Evolutionary conservation across 1,284 basidiomycete genomes (phyloP).

Genomic region (Athelia psychrophila): DNA sequence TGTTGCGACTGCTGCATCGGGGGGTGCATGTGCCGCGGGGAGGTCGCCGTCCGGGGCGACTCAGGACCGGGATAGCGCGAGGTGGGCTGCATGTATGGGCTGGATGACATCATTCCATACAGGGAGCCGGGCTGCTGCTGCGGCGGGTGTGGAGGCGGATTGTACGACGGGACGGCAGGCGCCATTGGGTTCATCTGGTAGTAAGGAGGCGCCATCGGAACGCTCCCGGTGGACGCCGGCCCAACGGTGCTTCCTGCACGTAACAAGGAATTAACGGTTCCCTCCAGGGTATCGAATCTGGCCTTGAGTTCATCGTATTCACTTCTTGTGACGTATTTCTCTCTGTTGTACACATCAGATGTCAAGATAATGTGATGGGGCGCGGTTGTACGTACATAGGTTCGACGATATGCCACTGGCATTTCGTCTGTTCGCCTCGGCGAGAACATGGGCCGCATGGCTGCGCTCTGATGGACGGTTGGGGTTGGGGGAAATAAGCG

Average conservation of each 20-base stretch:
- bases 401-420: constrained; percentile 48
- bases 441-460: constrained; percentile 46
- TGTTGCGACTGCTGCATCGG: not conserved
- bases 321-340: constrained; percentile 45
- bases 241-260: not conserved
- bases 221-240: not conserved
- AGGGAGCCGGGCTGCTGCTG: not conserved
- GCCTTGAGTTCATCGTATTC: constrained; percentile 47
- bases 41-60: not conserved
- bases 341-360: constrained; percentile 14
- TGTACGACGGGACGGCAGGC: not conserved
- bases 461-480: constrained; percentile 22
- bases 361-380: constrained; percentile 4
- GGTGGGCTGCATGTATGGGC: not conserved
- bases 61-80: not conserved
- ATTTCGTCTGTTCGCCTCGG: constrained; percentile 45
- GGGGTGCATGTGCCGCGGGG: not conserved
- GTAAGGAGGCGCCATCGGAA: not conserved
- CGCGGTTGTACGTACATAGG: constrained; percentile 27
- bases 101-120: not conserved
- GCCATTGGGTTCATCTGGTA: not conserved
- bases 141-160: not conserved
- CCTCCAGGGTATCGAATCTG: constrained; percentile 38
- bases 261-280: not conserved
- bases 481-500: not conserved